A percentile compares a stretch with the other conserved stretches of the same genome.
Evolutionary conservation across 768 basidiomycete genomes (phyloP).

Genomic region (Melanogaster broomeanus): DNA sequence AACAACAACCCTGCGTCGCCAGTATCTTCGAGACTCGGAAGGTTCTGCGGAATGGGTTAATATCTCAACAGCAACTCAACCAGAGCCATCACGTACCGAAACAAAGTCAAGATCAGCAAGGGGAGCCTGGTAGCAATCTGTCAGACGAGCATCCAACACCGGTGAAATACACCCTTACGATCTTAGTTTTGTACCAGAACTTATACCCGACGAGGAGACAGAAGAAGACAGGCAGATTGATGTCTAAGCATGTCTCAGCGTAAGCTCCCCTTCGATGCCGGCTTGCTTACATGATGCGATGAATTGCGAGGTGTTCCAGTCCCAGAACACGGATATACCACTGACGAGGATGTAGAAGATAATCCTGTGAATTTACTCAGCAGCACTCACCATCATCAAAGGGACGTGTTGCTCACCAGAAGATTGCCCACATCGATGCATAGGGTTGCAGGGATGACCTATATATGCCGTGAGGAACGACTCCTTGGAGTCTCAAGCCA

Average conservation of each 20-base stretch:
- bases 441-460: conserved; percentile 64
- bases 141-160: not conserved
- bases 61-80: not conserved
- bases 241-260: conserved; percentile 29
- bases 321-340: conserved; percentile 62
- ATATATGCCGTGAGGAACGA: conserved; percentile 65
- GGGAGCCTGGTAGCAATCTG: conserved; percentile 5
- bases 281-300: conserved; percentile 39
- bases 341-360: conserved; percentile 58
- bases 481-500: conserved; percentile 38
- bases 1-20: conserved; percentile 36
- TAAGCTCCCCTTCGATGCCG: not conserved
- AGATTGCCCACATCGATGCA: conserved; percentile 67
- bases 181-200: conserved; percentile 25
- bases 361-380: conserved; percentile 9
- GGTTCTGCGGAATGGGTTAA: conserved; percentile 43
- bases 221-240: conserved; percentile 44
- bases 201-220: conserved; percentile 47
- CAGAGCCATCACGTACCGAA: conserved; percentile 43
- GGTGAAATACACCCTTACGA: conserved; percentile 9
- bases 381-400: not conserved
- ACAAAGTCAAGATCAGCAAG: conserved; percentile 67
- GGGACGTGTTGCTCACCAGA: conserved; percentile 53
- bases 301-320: conserved; percentile 56
- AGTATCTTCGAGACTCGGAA: conserved; percentile 71